Conservation (phyloP, 176 grass and related monocot species). For the Themeda triandra region DNA sequence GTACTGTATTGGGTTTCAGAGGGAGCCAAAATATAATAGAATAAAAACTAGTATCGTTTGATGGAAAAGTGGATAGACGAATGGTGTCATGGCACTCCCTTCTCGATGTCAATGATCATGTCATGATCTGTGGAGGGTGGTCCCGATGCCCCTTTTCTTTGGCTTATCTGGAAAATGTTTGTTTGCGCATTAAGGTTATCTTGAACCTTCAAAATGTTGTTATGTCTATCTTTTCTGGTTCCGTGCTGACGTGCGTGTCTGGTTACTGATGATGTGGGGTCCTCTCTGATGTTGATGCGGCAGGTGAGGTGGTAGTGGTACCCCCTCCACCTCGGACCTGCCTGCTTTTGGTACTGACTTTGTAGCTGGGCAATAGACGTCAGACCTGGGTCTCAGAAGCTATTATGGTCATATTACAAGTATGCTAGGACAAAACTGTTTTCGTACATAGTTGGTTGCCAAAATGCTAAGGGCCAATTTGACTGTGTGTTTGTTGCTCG, state of each 20-base stretch:
- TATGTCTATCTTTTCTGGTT: neutral
- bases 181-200: neutral
- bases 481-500: neutral
- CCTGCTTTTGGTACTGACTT: neutral
- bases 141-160: neutral
- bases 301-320: neutral
- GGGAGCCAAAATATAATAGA: neutral
- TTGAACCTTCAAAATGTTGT: neutral
- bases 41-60: neutral
- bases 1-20: neutral
- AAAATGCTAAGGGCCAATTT: neutral
- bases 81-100: constrained; percentile 2
- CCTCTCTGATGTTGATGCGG: neutral
- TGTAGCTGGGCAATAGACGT: neutral
- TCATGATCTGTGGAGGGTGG: constrained; percentile 19
- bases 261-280: neutral
- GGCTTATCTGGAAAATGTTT: constrained; percentile 7
- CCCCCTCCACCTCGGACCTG: neutral
- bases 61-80: neutral
- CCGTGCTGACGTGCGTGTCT: neutral
- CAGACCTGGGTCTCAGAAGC: neutral
- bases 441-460: neutral
- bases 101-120: neutral
- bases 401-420: neutral
- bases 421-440: neutral